Percentiles rank a stretch among this genome's conserved stretches.
Conservation (phyloP, 2,329 filamentous ascomycete species). For the Monascus ruber region DNA sequence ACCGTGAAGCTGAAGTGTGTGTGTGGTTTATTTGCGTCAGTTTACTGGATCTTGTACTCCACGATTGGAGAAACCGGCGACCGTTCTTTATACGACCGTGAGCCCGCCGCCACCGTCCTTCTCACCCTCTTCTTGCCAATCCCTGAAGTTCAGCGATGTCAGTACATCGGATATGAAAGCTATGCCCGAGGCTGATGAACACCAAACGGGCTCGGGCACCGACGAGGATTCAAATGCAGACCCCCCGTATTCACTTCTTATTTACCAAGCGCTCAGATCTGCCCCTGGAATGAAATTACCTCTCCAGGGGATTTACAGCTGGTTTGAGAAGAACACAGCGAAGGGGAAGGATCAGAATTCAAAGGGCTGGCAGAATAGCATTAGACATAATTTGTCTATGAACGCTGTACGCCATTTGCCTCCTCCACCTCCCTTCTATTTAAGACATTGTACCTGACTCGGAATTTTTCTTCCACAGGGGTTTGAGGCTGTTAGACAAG, state of each 20-base stretch:
- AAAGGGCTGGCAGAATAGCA: constrained; percentile 90
- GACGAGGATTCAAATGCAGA: constrained; percentile 30
- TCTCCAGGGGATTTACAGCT: constrained; percentile 78
- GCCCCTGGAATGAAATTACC: constrained; percentile 58
- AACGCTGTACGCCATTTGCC: constrained; percentile 56
- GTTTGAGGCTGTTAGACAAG: constrained; percentile 46
- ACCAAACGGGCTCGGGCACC: constrained; percentile 8
- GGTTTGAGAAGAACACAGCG: constrained; percentile 72
- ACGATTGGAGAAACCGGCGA: constrained; percentile 1
- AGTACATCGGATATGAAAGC: constrained; percentile 4
- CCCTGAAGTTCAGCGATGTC: constrained; percentile 5
- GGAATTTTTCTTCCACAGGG: constrained; percentile 13
- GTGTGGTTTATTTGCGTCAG: not conserved
- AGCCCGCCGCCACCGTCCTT: constrained; percentile 11
- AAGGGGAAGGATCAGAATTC: constrained; percentile 52
- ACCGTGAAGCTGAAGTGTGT: no score
- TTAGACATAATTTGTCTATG: constrained; percentile 93
- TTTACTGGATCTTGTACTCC: constrained; percentile 3
- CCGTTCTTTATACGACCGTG: constrained; percentile 1
- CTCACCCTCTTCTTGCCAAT: constrained; percentile 12
- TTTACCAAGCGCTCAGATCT: constrained; percentile 63
- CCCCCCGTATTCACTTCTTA: constrained; percentile 70
- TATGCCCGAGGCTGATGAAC: constrained; percentile 12
- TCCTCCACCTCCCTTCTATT: not conserved
- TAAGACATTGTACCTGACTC: constrained; percentile 3